Percentiles rank a stretch among this genome's conserved stretches.
Evolutionary conservation across 2,329 filamentous ascomycete species (phyloP).

Genomic region (Aureobasidium lini): DNA sequence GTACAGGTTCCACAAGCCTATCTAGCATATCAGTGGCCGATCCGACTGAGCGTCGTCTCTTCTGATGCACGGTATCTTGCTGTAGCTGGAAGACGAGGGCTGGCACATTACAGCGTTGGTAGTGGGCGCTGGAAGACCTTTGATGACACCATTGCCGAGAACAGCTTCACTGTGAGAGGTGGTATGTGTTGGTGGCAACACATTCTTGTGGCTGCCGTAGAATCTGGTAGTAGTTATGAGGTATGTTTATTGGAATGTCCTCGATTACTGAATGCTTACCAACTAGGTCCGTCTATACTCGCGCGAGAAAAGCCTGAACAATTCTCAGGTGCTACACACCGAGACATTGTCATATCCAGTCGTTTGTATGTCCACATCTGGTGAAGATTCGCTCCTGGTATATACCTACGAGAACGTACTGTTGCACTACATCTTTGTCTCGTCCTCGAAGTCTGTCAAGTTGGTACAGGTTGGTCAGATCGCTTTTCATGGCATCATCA

Average conservation of each 20-base stretch:
- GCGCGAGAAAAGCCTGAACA: constrained; percentile 71
- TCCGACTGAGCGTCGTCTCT: constrained; percentile 78
- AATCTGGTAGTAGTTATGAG: constrained; percentile 73
- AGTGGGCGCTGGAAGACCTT: constrained; percentile 97
- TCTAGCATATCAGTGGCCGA: constrained; percentile 87
- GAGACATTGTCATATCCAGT: constrained; percentile 76
- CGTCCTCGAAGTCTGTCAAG: constrained; percentile 61
- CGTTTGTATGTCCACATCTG: constrained; percentile 82
- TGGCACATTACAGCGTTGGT: constrained; percentile 91
- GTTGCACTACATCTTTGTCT: constrained; percentile 85
- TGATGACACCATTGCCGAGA: constrained; percentile 69
- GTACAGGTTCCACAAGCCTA: constrained; percentile 79
- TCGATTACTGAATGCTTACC: neutral
- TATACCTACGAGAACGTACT: constrained; percentile 96
- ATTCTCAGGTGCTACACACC: constrained; percentile 63
- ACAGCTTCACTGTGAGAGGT: constrained; percentile 84
- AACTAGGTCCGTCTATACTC: constrained; percentile 79
- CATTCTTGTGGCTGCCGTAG: constrained; percentile 87
- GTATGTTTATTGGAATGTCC: constrained; percentile 29
- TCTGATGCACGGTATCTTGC: constrained; percentile 90
- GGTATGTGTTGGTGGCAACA: constrained; percentile 99
- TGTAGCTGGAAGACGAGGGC: constrained; percentile 83
- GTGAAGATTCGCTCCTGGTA: constrained; percentile 87
- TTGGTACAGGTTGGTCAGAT: constrained; percentile 96
- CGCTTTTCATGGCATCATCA: constrained; percentile 90